Percentiles rank a stretch among this genome's conserved stretches.
These are phyloP conservation scores for Syncephalastrum contaminatum DNA, from an alignment of 371 early-diverging fungal genomes.

Conservation along the genomic window DNA sequence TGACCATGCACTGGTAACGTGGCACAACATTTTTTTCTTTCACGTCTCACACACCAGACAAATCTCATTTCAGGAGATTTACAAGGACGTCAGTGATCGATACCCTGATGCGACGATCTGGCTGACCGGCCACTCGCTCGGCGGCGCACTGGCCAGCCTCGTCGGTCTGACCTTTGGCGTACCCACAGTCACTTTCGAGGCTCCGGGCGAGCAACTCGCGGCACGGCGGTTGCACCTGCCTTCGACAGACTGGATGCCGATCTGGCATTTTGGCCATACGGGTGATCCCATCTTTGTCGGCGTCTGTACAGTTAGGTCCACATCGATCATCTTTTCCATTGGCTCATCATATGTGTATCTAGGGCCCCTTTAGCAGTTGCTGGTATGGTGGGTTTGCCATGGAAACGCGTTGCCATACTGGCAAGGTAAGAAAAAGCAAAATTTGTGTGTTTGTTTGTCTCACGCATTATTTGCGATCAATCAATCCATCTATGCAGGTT, in stretches of 20 bases:
- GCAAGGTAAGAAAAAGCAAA: conserved; percentile 29
- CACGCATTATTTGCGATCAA: conserved; percentile 12
- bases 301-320: conserved; percentile 60
- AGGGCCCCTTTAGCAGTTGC: conserved; percentile 76
- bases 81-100: conserved; percentile 52
- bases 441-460: background rate
- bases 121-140: conserved; percentile 94
- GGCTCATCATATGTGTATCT: background rate
- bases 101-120: conserved; percentile 78
- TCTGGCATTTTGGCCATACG: conserved; percentile 92
- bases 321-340: too few relatives aligned
- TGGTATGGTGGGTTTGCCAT: conserved; percentile 91
- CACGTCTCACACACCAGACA: background rate
- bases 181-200: conserved; percentile 87
- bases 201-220: conserved; percentile 86
- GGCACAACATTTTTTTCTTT: background rate
- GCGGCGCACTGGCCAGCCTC: conserved; percentile 83
- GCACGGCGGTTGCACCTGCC: conserved; percentile 83
- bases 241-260: conserved; percentile 56
- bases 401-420: conserved; percentile 63
- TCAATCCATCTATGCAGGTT: conserved; percentile 18
- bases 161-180: conserved; percentile 85
- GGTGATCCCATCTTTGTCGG: conserved; percentile 95
- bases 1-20: conserved; percentile 70
- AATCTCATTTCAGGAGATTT: conserved; percentile 28